phyloP scores from a whole-genome alignment of 164 flowering plant genomes.

The Santalum album region DNA sequence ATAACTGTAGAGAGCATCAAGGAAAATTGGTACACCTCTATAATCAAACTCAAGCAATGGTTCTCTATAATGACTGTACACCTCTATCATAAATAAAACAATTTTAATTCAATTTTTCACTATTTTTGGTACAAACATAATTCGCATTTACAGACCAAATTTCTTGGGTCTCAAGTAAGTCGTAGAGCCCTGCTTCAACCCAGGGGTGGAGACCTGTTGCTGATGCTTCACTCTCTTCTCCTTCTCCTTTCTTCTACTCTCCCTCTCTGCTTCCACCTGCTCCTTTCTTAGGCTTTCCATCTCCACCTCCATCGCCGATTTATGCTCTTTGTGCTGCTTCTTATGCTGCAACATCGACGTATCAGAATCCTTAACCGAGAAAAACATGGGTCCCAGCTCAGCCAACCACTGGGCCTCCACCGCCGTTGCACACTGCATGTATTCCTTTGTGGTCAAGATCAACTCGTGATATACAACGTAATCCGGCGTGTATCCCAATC shows the following conservation, averaged over 20 bases:
- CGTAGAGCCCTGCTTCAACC: constrained; percentile 39
- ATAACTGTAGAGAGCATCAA: no score
- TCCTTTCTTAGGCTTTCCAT: constrained; percentile 69
- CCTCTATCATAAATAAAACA: no score
- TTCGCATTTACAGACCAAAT: constrained; percentile 41
- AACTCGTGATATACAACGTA: constrained; percentile 88
- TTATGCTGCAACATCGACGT: constrained; percentile 75
- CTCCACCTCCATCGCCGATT: constrained; percentile 87
- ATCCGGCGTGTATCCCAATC: constrained; percentile 75
- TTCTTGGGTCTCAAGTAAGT: constrained; percentile 77
- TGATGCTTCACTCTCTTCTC: constrained; percentile 47
- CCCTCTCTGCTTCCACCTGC: constrained; percentile 43
- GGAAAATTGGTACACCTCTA: no score
- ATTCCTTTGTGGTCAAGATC: constrained; percentile 74
- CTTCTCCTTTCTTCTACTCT: constrained; percentile 37
- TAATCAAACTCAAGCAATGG: no score
- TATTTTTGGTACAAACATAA: neutral
- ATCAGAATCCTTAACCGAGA: constrained; percentile 78
- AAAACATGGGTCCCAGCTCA: constrained; percentile 88
- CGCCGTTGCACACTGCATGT: constrained; percentile 85
- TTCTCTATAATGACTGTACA: no score
- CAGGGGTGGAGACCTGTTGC: constrained; percentile 65
- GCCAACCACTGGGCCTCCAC: constrained; percentile 96
- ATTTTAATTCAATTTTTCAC: no score
- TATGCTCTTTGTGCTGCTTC: constrained; percentile 73